Evolutionary conservation across 1,139 yeast species (phyloP).

Genomic region (Saccharomyces pastorianus): DNA sequence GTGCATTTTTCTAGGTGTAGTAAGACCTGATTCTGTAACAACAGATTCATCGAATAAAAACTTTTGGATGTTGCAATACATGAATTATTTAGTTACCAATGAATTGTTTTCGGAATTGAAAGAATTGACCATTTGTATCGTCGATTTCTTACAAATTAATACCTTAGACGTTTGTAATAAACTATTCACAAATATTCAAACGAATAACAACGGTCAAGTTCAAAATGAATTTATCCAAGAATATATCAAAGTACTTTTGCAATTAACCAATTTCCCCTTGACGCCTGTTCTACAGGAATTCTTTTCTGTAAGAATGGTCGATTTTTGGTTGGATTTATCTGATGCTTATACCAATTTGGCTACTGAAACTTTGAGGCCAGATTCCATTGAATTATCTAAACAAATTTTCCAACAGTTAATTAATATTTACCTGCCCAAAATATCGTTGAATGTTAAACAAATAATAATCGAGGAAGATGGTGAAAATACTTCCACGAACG

Average conservation of each 20-base stretch:
- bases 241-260: constrained; percentile 44
- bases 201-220: constrained; percentile 10
- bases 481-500: constrained; percentile 31
- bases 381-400: constrained; percentile 22
- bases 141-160: constrained; percentile 46
- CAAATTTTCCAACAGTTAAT: constrained; percentile 30
- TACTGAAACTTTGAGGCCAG: constrained; percentile 20
- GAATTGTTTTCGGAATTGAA: constrained; percentile 40
- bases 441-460: constrained; percentile 26
- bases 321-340: constrained; percentile 73
- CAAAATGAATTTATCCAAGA: constrained; percentile 28
- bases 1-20: constrained; percentile 30
- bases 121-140: constrained; percentile 44
- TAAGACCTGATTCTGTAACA: constrained; percentile 13
- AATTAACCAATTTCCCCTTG: constrained; percentile 53
- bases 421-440: constrained; percentile 29
- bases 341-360: constrained; percentile 40
- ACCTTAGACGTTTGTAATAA: constrained; percentile 42
- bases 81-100: constrained; percentile 34
- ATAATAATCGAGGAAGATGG: constrained; percentile 28
- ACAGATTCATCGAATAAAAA: constrained; percentile 16
- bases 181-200: constrained; percentile 33
- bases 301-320: constrained; percentile 59
- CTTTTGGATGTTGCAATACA: constrained; percentile 35
- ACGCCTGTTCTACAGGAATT: constrained; percentile 59